phyloP scores from a whole-genome alignment of 805 yeast species.

The Sungouiozyma intestinalis region DNA sequence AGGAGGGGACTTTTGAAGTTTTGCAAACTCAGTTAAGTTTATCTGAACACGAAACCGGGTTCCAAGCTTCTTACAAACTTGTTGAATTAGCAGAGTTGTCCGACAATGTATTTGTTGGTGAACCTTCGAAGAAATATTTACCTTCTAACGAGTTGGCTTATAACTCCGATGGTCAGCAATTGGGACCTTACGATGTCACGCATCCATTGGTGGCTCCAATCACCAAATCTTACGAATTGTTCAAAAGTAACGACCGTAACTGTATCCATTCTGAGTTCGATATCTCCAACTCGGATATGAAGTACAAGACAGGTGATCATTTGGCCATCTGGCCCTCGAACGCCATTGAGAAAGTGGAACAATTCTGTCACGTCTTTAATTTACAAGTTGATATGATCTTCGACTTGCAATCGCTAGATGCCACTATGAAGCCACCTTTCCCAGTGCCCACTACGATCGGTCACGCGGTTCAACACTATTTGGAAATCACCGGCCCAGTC shows the following conservation, averaged over 20 bases:
- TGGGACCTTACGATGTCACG: slow-evolving; percentile 69
- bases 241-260: slow-evolving; percentile 51
- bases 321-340: slow-evolving; percentile 92
- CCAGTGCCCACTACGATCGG: slow-evolving; percentile 84
- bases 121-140: slow-evolving; percentile 55
- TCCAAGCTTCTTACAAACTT: slow-evolving; percentile 55
- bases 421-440: slow-evolving; percentile 53
- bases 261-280: slow-evolving; percentile 91
- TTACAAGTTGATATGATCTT: slow-evolving; percentile 47
- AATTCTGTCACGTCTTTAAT: slow-evolving; percentile 54
- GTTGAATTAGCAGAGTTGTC: slow-evolving; percentile 31
- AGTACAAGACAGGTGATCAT: slow-evolving; percentile 93
- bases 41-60: slow-evolving; percentile 63
- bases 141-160: slow-evolving; percentile 28
- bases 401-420: slow-evolving; percentile 57
- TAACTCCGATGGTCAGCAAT: slow-evolving; percentile 29
- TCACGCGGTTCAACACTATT: slow-evolving; percentile 71
- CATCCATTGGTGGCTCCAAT: slow-evolving; percentile 80
- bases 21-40: slow-evolving; percentile 55
- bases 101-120: slow-evolving; percentile 61
- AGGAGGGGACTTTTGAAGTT: slow-evolving; percentile 59
- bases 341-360: slow-evolving; percentile 60
- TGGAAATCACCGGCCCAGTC: slow-evolving; percentile 87
- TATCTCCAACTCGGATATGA: slow-evolving; percentile 58
- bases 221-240: slow-evolving; percentile 53